phyloP scores from a whole-genome alignment of 1,284 basidiomycete species.

The Chalciporus piperatoides region DNA sequence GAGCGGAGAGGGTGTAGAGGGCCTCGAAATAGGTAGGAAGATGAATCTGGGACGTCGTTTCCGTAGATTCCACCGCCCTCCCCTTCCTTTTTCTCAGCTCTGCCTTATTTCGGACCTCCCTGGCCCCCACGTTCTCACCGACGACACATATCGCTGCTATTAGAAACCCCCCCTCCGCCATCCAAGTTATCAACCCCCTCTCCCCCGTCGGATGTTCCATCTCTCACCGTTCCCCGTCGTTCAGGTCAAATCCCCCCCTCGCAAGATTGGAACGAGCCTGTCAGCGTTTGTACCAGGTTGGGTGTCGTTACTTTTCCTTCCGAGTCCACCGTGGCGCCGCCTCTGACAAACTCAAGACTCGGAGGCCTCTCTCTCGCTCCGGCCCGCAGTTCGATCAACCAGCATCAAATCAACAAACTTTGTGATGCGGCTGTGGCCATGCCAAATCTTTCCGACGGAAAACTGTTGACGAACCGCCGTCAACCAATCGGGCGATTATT shows the following conservation, averaged over 20 bases:
- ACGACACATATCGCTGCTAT: neutral
- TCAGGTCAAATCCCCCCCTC: no score
- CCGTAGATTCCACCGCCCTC: neutral
- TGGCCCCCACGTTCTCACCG: conserved; percentile 3
- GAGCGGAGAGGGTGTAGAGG: neutral
- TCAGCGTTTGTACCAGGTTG: no score
- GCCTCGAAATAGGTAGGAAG: neutral
- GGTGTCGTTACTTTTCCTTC: neutral
- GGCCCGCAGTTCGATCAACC: no score
- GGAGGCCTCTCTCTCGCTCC: no score
- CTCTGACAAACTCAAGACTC: no score
- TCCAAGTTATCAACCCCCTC: neutral
- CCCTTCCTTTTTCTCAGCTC: conserved; percentile 6
- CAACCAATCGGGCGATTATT: no score
- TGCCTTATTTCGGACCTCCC: conserved; percentile 9
- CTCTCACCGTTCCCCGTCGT: neutral
- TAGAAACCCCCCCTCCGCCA: neutral
- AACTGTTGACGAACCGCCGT: no score
- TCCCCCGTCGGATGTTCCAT: neutral
- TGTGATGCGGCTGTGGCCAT: neutral
- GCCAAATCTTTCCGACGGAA: no score
- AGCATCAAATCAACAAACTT: conserved; percentile 4
- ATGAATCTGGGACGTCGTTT: neutral
- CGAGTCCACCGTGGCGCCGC: no score
- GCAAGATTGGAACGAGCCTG: no score